Base-by-base conservation (phyloP, 2,329 filamentous ascomycete species). In the Aureobasidium zeae region DNA sequence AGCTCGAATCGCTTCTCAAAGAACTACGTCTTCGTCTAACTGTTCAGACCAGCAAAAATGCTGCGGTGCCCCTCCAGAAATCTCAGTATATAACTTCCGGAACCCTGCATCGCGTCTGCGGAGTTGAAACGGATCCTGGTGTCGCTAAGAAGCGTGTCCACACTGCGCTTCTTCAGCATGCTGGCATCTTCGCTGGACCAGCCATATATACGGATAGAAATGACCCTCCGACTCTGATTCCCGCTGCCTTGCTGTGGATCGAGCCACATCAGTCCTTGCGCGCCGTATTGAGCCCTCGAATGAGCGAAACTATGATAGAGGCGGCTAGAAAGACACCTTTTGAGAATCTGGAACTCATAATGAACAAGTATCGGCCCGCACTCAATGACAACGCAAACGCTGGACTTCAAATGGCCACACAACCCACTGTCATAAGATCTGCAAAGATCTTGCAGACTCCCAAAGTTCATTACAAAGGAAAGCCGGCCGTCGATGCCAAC, bases 231-330 rank as follows among this genome's bases (percentile, higher is more conserved):
- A n/a, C 13, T n/a, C 13, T 36, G 38, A 30, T 36, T 9, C 48
- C 45, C 11, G 38, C 48, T 5, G 26, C 12, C 11, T 11, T 29
- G 9, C 29, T 49, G 9, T 22, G 19, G 38, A 48, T 49, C 13
- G 38, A 32, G 21, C n/a, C 21, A 5, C 19, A 22, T n/a, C 45
- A 47, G 25, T 29, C 38, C 8, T 39, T 45, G 17, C 38, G 32
- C 13, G 48, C 45, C 5, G 7, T 17, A 9, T 20, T 51, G n/a
- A 19, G 15, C 3, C 3, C 29, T 7, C 7, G 8, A 7, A 15
- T 47, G 22, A 46, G 39, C 4, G 26, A 25, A 11, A 19, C 24
- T 2, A 51, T 51, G 49, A 45, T 51, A 20, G 34, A 31, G 5
- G n/a, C 25, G 3, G 47, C 49, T 9, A 24, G 34, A 25, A 37